Evolutionary conservation across 176 grass and related monocot species (phyloP), one percentile per base, ranked within the genome.

Genomic region (Zoysia pacifica): DNA sequence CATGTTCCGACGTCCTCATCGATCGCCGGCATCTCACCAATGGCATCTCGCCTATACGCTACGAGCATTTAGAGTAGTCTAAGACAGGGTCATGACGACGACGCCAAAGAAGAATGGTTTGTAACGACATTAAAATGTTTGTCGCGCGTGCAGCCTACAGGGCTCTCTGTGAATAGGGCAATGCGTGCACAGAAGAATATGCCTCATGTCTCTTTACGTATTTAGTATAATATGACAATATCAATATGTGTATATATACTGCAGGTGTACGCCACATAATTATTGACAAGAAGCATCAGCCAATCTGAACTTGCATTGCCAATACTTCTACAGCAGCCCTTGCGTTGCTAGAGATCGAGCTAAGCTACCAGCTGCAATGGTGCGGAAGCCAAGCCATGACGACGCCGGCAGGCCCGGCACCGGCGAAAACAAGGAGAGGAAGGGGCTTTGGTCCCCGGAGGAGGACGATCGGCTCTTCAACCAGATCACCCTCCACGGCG

Each of bases 381-480:
- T 50, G 56, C 19, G 78, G 56, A 85, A 85, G 65, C 56, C 69
- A 8, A 71, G 52, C 60, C 45, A 67, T 15, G 69, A 2, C 15
- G 69, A n/a, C n/a, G 48, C 16, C 52, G n/a, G 28, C 28, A 28
- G 28, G 28, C 28, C 28, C 28, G 28, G 49, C 37, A 15, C 18
- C 11, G 72, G 14, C 70, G 72, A 12, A 4, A 85, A 1, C 15
- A 68, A 83, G 79, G 87, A 85, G 82, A 89, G 76, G 79, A 92
- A 82, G 52, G 79, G 86, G 50, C 35, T 91, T 38, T 91, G 90
- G 90, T 89, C 90, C 18, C 86, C 86, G 79, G 82, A 74, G 75
- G 90, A 92, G 72, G 90, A 92, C 76, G 86, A 89, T 69, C 82
- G 74, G 60, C 83, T 92, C 5, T 86, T 75, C 69, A 15, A 43